A percentile compares a stretch with the other conserved stretches of the same genome.
These are phyloP conservation scores for Verticillium tricorpus DNA, from an alignment of 2,329 filamentous ascomycete species.

Conservation along the genomic window DNA sequence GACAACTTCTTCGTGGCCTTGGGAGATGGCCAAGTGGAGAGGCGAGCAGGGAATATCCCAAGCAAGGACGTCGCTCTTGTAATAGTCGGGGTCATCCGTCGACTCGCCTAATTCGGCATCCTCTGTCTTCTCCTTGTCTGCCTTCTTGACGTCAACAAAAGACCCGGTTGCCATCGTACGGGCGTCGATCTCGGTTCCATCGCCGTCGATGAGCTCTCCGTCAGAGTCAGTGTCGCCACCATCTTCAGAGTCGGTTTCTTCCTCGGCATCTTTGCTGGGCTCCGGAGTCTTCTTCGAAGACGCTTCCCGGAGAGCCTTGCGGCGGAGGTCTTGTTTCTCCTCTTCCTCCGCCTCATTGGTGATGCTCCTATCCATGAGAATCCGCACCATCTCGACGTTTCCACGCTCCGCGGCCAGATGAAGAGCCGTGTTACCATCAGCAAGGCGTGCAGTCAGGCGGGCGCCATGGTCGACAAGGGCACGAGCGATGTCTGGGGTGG, in stretches of 20 bases:
- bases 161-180: conserved; percentile 62
- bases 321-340: conserved; percentile 48
- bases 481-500: conserved; percentile 65
- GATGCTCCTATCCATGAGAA: conserved; percentile 68
- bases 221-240: conserved; percentile 33
- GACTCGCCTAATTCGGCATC: conserved; percentile 45
- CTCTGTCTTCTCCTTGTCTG: conserved; percentile 26
- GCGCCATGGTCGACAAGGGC: conserved; percentile 68
- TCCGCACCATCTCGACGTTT: conserved; percentile 62
- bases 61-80: conserved; percentile 70
- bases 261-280: conserved; percentile 12
- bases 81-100: conserved; percentile 67
- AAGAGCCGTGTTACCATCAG: conserved; percentile 77
- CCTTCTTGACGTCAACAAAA: conserved; percentile 62
- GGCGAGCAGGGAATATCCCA: conserved; percentile 75
- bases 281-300: conserved; percentile 16
- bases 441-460: conserved; percentile 67
- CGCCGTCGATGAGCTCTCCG: conserved; percentile 39
- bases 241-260: conserved; percentile 20
- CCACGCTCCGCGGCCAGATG: conserved; percentile 75
- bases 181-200: conserved; percentile 46
- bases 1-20: conserved; percentile 66
- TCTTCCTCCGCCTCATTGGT: conserved; percentile 67
- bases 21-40: conserved; percentile 73
- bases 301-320: conserved; percentile 29